These are phyloP conservation scores for Hypoxylon crocopeplum DNA, from an alignment of 495 filamentous ascomycete genomes.

Conservation along the genomic window DNA sequence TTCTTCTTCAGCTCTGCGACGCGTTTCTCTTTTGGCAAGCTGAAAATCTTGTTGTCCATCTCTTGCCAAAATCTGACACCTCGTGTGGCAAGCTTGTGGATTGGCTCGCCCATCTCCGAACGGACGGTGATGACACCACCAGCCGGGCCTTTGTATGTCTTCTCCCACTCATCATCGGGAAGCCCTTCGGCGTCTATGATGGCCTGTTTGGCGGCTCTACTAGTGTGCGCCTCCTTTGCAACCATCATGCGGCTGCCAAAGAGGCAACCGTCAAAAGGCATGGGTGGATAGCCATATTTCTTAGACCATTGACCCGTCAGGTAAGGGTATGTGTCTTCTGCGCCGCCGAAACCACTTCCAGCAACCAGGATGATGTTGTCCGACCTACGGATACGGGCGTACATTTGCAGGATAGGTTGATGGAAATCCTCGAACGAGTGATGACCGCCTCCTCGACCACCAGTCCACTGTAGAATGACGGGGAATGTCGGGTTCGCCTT, in stretches of 20 bases:
- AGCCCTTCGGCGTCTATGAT: constrained; percentile 91
- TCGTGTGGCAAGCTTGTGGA: constrained; percentile 95
- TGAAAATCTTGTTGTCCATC: constrained; percentile 98
- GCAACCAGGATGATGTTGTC: constrained; percentile 88
- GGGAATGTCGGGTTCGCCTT: constrained; percentile 90
- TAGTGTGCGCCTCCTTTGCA: constrained; percentile 93
- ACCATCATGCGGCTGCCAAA: constrained; percentile 95
- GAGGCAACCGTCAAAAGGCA: constrained; percentile 91
- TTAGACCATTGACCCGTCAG: constrained; percentile 86
- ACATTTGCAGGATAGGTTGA: constrained; percentile 90
- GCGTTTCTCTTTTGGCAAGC: constrained; percentile 91
- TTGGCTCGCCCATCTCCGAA: constrained; percentile 99
- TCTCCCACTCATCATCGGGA: constrained; percentile 90
- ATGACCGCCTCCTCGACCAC: constrained; percentile 91
- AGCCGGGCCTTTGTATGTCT: constrained; percentile 90
- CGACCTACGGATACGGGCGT: constrained; percentile 79
- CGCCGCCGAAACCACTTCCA: constrained; percentile 90
- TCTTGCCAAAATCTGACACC: constrained; percentile 97
- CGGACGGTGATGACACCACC: constrained; percentile 96
- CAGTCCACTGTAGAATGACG: constrained; percentile 92
- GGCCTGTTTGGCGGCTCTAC: constrained; percentile 90
- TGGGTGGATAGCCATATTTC: constrained; percentile 85
- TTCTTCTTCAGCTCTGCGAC: constrained; percentile 90
- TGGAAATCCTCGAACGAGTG: constrained; percentile 97
- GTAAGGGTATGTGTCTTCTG: constrained; percentile 92